phyloP scores from a whole-genome alignment of 2,329 filamentous ascomycete species.

The Neonectria hederae region DNA sequence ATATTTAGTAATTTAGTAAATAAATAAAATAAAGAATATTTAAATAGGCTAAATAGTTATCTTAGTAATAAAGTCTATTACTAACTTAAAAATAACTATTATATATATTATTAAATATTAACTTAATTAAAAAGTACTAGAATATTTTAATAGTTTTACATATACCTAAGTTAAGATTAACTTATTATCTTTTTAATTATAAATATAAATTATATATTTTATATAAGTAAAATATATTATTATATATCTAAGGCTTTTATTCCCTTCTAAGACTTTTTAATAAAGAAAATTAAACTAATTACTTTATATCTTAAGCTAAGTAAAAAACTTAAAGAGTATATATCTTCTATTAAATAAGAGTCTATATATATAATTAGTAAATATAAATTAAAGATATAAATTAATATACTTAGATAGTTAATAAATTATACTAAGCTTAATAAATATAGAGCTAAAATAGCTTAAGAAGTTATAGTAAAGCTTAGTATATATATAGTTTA shows the following conservation, averaged over 20 bases:
- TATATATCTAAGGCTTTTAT: constrained; percentile 26
- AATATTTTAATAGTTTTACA: too few species aligned
- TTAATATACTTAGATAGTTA: constrained; percentile 33
- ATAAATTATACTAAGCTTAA: constrained; percentile 37
- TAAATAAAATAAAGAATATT: too few species aligned
- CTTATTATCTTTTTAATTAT: not conserved
- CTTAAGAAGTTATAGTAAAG: constrained; percentile 30
- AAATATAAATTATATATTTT: constrained; percentile 34
- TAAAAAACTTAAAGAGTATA: not conserved
- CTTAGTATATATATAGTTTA: constrained; percentile 38
- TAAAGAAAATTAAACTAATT: constrained; percentile 36
- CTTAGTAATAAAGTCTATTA: too few species aligned
- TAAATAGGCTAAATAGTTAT: too few species aligned
- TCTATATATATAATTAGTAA: not conserved
- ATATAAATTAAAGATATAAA: not conserved
- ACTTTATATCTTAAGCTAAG: constrained; percentile 37
- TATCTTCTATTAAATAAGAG: not conserved
- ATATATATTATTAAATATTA: not conserved
- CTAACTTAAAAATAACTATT: too few species aligned
- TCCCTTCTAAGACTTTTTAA: constrained; percentile 12
- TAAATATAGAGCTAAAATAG: constrained; percentile 38
- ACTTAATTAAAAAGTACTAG: not conserved
- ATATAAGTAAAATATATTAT: constrained; percentile 40
- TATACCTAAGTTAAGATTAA: too few species aligned
- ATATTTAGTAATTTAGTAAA: too few species aligned